Conservation (phyloP, 495 filamentous ascomycete genomes). For the Tuber umbilicatum region DNA sequence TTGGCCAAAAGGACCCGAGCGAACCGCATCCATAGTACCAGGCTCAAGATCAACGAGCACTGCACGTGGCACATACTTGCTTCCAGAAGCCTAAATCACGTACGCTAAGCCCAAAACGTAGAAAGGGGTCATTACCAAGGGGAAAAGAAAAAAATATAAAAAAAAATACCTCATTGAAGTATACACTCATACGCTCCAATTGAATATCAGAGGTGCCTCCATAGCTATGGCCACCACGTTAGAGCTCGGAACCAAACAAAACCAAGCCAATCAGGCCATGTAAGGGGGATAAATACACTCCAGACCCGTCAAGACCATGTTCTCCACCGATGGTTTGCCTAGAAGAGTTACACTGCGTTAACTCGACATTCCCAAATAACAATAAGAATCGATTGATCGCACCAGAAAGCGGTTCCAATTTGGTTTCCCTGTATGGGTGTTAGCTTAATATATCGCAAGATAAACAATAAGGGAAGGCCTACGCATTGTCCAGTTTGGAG, state of each 20-base stretch:
- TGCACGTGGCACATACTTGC: conserved; percentile 99
- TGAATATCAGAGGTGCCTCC: conserved; percentile 97
- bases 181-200: conserved; percentile 99
- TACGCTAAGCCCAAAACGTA: conserved; percentile 18
- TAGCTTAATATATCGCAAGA: conserved; percentile 36
- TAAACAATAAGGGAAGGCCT: conserved; percentile 50
- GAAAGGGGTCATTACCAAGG: conserved; percentile 14
- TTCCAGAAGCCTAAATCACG: conserved; percentile 66
- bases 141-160: background rate
- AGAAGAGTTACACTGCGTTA: conserved; percentile 33
- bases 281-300: conserved; percentile 57
- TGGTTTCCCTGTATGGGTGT: conserved; percentile 72
- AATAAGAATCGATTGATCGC: conserved; percentile 41
- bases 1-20: conserved; percentile 95
- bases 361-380: conserved; percentile 22
- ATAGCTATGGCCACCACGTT: conserved; percentile 56
- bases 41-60: conserved; percentile 99
- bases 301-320: conserved; percentile 95
- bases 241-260: conserved; percentile 20
- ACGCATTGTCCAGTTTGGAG: conserved; percentile 51
- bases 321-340: conserved; percentile 97
- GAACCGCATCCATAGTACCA: conserved; percentile 98
- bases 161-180: conserved; percentile 94
- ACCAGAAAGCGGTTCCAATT: conserved; percentile 99
- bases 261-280: conserved; percentile 13